Base-by-base conservation (phyloP, 2,329 filamentous ascomycete species). In the Hypoxylon sp. region DNA sequence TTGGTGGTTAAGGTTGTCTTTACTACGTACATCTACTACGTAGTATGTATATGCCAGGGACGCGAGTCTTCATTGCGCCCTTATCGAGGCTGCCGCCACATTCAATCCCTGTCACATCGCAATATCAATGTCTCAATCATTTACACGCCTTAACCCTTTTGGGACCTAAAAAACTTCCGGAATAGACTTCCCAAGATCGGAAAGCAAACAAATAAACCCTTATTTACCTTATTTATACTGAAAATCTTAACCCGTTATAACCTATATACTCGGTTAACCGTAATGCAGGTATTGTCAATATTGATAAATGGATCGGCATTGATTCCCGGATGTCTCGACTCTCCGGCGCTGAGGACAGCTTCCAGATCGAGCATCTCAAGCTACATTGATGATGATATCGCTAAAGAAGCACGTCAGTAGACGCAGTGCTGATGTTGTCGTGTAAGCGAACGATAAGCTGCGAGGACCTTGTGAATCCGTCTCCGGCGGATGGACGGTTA, bases 221-320 rank as follows among this genome's bases (percentile, higher is more conserved):
- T 17, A 54, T 54, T 54, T 64, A 31, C 35, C 4, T 42, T 35
- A 58, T 60, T 56, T 65, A 42, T 48, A 31, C 47, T 63, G 67
- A 19, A 39, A 68, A 72, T 67, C 68, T 62, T 67, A 65, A 19
- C 63, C 64, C 44, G 29, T 31, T 67, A 39, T 64, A 55, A 67
- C 60, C n/a, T 39, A 65, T 61, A 37, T 46, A 42, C 63, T 65
- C 57, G 63, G 58, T 63, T 65, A 56, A 54, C 31, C 42, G 8
- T 54, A 39, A 55, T 71, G 60, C 69, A 69, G 53, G 66, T 53
- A 56, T 67, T 63, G 46, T 57, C 63, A 71, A 67, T 69, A 67
- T 42, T 69, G 60, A 52, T 66, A 67, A 65, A 67, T 69, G 55
- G 69, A 71, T 71, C 69, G 69, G 67, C 69, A 65, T 19, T 70